Evolutionary conservation across 345 rosid genomes (phyloP), one percentile per base, ranked within the genome.

Genomic region (Litchi chinensis): DNA sequence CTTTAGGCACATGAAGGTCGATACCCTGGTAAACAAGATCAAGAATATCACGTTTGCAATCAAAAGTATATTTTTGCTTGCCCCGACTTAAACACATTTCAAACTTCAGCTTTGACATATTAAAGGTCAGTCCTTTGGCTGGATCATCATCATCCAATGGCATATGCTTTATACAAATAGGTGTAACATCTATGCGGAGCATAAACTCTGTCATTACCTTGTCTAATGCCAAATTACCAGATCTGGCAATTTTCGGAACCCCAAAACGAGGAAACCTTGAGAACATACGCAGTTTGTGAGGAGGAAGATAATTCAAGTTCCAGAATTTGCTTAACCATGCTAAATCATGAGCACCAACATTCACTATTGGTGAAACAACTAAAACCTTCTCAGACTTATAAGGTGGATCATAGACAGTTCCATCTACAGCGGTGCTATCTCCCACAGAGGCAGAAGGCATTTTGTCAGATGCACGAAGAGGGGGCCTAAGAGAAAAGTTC

Each of bases 261-360:
- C 99, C 99, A 90, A 90, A 96, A 80, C 99, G 97, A 80, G 97
- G 94, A 90, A 93, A 96, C 70, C 98, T 87, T 48, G 99, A 91
- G 88, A 96, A 94, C 68, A 85, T 77, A 24, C 99, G 97, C 81
- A 96, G 82, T 82, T 94, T 96, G 85, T 96, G 95, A 12, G 99
- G 99, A 82, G 99, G 99, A 80, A 85, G 77, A 85, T 94, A 91
- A 82, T 94, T 93, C 91, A 96, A 71, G 74, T 76, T 87, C 94
- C 97, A 93, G 79, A 96, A 94, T 89, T 88, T 94, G 52, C 79
- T 65, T 69, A 94, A 70, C 99, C 99, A 96, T 21, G 98, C 98
- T 73, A 96, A 80, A 88, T 96, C 99, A 93, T 94, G 98, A 78
- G 99, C 94, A 83, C 99, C 98, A 66, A 94, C 70, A 83, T 87